Evolutionary conservation across 2,329 filamentous ascomycete genomes (phyloP), one percentile per base, ranked within the genome.

Genomic region (Gaeumannomyces sp.): DNA sequence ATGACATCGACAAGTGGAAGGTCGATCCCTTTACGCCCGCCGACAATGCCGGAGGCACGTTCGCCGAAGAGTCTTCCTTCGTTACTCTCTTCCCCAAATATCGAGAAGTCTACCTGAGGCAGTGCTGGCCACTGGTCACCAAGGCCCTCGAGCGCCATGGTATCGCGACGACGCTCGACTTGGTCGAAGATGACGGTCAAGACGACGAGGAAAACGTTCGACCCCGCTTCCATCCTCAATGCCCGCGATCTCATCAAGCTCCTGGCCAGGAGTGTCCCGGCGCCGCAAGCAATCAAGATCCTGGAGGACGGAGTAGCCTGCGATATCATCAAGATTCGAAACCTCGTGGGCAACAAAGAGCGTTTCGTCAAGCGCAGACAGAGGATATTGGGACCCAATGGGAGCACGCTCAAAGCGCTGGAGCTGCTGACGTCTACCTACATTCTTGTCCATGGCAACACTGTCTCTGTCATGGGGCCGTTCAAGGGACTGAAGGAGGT

Each of bases 151-250:
- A 96, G 72, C 96, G 95, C 77, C 82, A 85, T 65, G 93, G 93
- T 69, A 92, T 99, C 60, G 92, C 91, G 59, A 97, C 94, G 74
- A 93, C 91, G 11, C 86, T 99, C 31, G 94, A 99, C 80, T 83
- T 99, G 75, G 90, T 98, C 5, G 93, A 98, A 76, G 95, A 98
- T 98, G 94, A 93, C 91, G 0, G 94, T 98, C 69, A 96, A 94
- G 78, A 98, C 95, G 29, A 98, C 94, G 6, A 84, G 90, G 70
- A 93, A 93, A 76, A 96, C 93, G 3, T 96, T 83, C 75, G 95
- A 99, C 73, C 95, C 95, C 10, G 93, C 93, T 7, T 86, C 93
- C 5, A 96, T 99, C 65, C 84, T 99, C 64, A 97, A 97, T 70
- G 93, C 94, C 22, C 87, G 95, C 69, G 95, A 99, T 75, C 81